Conservation (phyloP, 2,329 filamentous ascomycete genomes). For the Ophiocordyceps polyrhachis-furcata region DNA sequence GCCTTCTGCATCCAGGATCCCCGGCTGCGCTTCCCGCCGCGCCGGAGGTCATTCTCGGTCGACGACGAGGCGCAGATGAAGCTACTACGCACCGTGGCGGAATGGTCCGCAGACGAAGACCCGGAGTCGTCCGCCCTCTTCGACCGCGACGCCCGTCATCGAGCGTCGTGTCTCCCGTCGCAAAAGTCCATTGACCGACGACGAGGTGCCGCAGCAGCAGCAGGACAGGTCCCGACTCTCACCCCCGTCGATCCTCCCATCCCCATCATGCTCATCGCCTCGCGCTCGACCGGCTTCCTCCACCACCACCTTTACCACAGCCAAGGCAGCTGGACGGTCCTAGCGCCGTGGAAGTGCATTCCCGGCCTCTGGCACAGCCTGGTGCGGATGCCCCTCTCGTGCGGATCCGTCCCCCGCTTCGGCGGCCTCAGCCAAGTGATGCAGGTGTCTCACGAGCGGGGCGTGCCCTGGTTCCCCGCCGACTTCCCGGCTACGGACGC, state of each 20-base stretch:
- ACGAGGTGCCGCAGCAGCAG: conserved; percentile 37
- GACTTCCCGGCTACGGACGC: conserved; percentile 67
- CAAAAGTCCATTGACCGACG: conserved; percentile 71
- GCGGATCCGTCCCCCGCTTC: conserved; percentile 63
- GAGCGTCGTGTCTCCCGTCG: conserved; percentile 46
- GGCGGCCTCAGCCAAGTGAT: conserved; percentile 64
- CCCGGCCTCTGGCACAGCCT: conserved; percentile 70
- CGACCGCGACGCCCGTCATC: conserved; percentile 44
- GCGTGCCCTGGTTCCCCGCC: conserved; percentile 65
- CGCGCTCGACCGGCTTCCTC: conserved; percentile 26
- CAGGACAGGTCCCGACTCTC: conserved; percentile 42
- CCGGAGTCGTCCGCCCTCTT: conserved; percentile 40
- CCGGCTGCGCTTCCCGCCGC: conserved; percentile 58
- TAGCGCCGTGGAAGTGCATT: conserved; percentile 84
- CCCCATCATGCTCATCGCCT: conserved; percentile 53
- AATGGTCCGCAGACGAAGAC: conserved; percentile 46
- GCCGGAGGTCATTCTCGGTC: conserved; percentile 26
- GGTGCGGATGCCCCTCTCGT: conserved; percentile 63
- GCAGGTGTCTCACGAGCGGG: conserved; percentile 67
- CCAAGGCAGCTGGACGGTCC: conserved; percentile 61
- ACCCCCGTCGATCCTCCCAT: conserved; percentile 52
- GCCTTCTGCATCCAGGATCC: conserved; percentile 63
- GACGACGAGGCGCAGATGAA: conserved; percentile 15
- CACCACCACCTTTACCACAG: too few species aligned
- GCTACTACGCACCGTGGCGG: conserved; percentile 41